Conservation (phyloP, 148 eudicot species). For the Polygonum maritimum region DNA sequence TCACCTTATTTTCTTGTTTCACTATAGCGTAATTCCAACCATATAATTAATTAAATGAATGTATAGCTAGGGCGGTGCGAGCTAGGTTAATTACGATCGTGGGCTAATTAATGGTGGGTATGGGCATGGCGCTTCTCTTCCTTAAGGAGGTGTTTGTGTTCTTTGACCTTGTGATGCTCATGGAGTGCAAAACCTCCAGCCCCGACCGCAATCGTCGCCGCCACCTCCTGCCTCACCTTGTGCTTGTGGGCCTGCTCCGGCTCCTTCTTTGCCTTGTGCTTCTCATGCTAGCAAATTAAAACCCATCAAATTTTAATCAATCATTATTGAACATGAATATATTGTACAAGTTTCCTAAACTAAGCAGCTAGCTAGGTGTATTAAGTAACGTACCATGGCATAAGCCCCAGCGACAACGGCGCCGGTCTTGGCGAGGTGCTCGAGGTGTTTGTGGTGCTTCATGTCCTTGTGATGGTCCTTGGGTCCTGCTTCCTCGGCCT, state of each 20-base stretch:
- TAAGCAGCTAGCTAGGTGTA: too few relatives aligned
- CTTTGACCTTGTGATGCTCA: constrained; percentile 27
- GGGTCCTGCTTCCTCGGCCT: neutral
- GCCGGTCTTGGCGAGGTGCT: constrained; percentile 14
- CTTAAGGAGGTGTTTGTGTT: constrained; percentile 13
- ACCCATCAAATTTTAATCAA: too few relatives aligned
- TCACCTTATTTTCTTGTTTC: too few relatives aligned
- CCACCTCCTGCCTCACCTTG: constrained; percentile 19
- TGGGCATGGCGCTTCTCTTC: constrained; percentile 15
- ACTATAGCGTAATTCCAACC: too few relatives aligned
- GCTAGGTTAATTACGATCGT: neutral
- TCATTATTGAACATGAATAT: too few relatives aligned
- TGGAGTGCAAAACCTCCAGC: constrained; percentile 23
- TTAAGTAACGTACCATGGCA: constrained; percentile 5
- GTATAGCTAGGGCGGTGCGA: neutral
- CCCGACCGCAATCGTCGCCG: constrained; percentile 13
- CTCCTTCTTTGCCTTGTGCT: constrained; percentile 25
- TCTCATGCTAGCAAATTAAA: constrained; percentile 15
- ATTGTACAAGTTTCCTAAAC: too few relatives aligned
- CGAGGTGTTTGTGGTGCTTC: constrained; percentile 19
- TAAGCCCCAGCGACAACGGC: constrained; percentile 15
- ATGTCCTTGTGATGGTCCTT: constrained; percentile 13
- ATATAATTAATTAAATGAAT: too few relatives aligned
- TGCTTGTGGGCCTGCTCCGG: constrained; percentile 21
- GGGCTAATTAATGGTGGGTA: neutral